Percentiles rank a stretch among this genome's conserved stretches.
These are phyloP conservation scores for Blastobotrys malaysiensis DNA, from an alignment of 1,139 yeast species.

Conservation along the genomic window DNA sequence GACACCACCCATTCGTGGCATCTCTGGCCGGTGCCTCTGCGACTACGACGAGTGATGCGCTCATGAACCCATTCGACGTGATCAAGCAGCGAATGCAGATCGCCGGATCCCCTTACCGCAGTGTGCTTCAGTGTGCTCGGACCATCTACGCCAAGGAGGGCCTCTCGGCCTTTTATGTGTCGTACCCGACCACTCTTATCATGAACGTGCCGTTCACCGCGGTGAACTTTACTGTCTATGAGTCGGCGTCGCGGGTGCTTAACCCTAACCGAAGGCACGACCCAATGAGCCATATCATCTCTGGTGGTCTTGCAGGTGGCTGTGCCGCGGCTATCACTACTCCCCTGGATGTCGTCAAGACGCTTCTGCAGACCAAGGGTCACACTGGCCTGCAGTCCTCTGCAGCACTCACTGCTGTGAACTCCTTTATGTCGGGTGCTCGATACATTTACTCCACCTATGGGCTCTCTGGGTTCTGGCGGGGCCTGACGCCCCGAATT, in stretches of 20 bases:
- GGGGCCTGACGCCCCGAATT: slow-evolving; percentile 89
- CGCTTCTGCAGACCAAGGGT: slow-evolving; percentile 78
- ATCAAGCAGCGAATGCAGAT: slow-evolving; percentile 83
- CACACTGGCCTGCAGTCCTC: slow-evolving; percentile 32
- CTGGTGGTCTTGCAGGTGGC: slow-evolving; percentile 97
- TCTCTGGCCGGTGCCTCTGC: slow-evolving; percentile 92
- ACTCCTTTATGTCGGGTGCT: slow-evolving; percentile 71
- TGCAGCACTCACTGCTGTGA: slow-evolving; percentile 40
- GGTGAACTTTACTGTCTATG: slow-evolving; percentile 89
- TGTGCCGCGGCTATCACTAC: slow-evolving; percentile 94
- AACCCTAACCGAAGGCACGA: slow-evolving; percentile 78
- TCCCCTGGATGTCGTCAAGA: slow-evolving; percentile 92
- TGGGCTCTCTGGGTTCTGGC: slow-evolving; percentile 66
- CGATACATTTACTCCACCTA: slow-evolving; percentile 57
- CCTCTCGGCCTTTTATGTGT: slow-evolving; percentile 73
- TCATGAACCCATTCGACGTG: slow-evolving; percentile 97
- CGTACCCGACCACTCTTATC: slow-evolving; percentile 90
- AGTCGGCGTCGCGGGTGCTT: slow-evolving; percentile 66
- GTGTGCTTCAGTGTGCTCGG: slow-evolving; percentile 36
- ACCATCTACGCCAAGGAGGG: slow-evolving; percentile 72
- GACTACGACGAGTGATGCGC: slow-evolving; percentile 86
- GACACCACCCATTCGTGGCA: slow-evolving; percentile 75
- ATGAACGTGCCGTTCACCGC: slow-evolving; percentile 97
- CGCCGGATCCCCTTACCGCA: slow-evolving; percentile 27
- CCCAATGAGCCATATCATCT: slow-evolving; percentile 85